Conservation (phyloP, 805 yeast genomes). For the Blastobotrys muscicola region DNA sequence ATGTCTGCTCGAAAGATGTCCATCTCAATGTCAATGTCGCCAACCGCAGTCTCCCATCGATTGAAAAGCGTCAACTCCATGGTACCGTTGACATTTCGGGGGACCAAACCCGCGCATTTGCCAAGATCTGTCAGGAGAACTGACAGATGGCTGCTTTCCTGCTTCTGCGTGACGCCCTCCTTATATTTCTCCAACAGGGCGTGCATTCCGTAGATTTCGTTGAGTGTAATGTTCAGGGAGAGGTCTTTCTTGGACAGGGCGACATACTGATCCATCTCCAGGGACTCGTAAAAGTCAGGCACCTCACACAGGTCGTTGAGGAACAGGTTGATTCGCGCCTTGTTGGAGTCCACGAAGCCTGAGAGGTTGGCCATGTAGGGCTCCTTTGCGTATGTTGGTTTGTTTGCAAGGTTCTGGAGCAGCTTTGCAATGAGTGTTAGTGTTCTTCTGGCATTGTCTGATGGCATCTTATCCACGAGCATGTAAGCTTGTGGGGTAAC, state of each 20-base stretch:
- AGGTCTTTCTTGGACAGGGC: constrained; percentile 29
- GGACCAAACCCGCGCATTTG: constrained; percentile 22
- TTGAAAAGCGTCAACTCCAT: constrained; percentile 26
- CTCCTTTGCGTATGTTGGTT: constrained; percentile 54
- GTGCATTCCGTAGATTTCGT: constrained; percentile 30
- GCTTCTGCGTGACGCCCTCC: constrained; percentile 8
- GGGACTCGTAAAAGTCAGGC: constrained; percentile 31
- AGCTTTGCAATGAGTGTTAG: constrained; percentile 73
- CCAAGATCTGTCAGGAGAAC: constrained; percentile 25
- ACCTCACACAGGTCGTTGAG: constrained; percentile 31
- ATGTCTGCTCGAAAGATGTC: constrained; percentile 25
- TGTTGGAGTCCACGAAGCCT: constrained; percentile 23
- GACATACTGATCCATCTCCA: constrained; percentile 31
- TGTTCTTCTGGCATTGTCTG: constrained; percentile 46
- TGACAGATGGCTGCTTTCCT: constrained; percentile 15
- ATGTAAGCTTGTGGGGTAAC: constrained; percentile 68
- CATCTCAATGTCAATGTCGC: constrained; percentile 18
- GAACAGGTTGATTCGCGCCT: constrained; percentile 23
- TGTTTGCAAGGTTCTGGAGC: constrained; percentile 80
- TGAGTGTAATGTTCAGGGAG: constrained; percentile 24
- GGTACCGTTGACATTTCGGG: constrained; percentile 22
- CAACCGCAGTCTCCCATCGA: constrained; percentile 27
- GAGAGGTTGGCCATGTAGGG: constrained; percentile 24
- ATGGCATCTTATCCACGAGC: constrained; percentile 28
- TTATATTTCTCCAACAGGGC: constrained; percentile 26